Evolutionary conservation across 441 rosid genomes (phyloP).

Genomic region (Isatis lusitanica): DNA sequence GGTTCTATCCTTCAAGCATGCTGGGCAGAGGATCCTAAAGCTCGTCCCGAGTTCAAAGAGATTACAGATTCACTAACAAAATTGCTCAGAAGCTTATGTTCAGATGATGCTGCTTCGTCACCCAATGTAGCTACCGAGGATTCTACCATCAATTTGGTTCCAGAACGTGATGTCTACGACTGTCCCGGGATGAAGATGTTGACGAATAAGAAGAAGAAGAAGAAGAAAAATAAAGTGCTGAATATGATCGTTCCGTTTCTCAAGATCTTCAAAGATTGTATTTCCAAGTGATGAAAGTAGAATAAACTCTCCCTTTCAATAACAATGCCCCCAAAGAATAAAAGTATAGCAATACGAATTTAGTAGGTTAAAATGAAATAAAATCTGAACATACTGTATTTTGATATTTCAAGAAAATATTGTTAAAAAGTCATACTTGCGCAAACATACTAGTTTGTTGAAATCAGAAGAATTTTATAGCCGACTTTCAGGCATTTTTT

Average conservation of each 20-base stretch:
- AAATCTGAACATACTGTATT: neutral
- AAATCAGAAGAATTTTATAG: neutral
- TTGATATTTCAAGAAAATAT: neutral
- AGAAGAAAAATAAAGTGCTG: conserved; percentile 19
- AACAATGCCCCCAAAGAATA: too few relatives aligned
- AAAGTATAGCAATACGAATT: neutral
- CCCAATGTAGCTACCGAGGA: conserved; percentile 19
- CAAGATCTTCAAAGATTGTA: conserved; percentile 26
- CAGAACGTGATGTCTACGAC: conserved; percentile 25
- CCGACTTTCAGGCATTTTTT: neutral
- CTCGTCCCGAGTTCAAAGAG: conserved; percentile 62
- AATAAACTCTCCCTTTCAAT: too few relatives aligned
- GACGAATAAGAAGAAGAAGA: conserved; percentile 12
- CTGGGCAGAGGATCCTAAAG: conserved; percentile 64
- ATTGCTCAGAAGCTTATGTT: conserved; percentile 32
- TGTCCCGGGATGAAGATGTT: conserved; percentile 20
- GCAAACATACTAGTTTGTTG: neutral
- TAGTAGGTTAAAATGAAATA: neutral
- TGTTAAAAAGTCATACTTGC: neutral
- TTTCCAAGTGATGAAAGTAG: neutral
- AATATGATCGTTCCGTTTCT: conserved; percentile 28
- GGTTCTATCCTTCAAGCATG: conserved; percentile 52
- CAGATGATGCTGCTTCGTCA: conserved; percentile 11
- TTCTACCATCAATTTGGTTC: conserved; percentile 15
- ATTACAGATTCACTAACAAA: conserved; percentile 40